phyloP scores from a whole-genome alignment of 2,329 filamentous ascomycete species.

The Canariomyces notabilis region DNA sequence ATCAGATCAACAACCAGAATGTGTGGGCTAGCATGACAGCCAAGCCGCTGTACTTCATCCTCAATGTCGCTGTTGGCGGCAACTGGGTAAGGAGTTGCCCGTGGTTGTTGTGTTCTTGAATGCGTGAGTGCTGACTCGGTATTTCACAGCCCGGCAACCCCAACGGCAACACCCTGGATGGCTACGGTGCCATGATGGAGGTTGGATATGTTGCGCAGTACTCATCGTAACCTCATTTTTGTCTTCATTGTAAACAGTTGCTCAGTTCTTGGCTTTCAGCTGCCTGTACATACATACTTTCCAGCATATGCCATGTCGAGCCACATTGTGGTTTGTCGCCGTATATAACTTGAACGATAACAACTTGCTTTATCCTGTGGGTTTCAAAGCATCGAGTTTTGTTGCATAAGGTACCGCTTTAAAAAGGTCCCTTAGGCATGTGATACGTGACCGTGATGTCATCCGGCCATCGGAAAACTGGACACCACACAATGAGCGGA shows the following conservation, averaged over 20 bases:
- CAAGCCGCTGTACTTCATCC: slow-evolving; percentile 26
- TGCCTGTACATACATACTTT: not conserved
- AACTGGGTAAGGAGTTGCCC: slow-evolving; percentile 28
- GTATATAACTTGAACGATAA: too few relatives aligned
- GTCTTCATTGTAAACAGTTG: not conserved
- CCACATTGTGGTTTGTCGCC: not conserved
- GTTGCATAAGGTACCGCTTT: too few relatives aligned
- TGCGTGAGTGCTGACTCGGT: slow-evolving; percentile 1
- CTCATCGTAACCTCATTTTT: slow-evolving; percentile 5
- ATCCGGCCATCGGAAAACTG: too few relatives aligned
- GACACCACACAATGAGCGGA: too few relatives aligned
- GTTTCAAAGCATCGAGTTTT: too few relatives aligned
- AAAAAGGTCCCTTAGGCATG: too few relatives aligned
- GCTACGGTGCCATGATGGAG: slow-evolving; percentile 30
- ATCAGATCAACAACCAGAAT: slow-evolving; percentile 35
- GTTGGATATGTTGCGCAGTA: slow-evolving; percentile 29
- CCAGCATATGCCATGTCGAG: not conserved
- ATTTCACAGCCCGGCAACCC: slow-evolving; percentile 26
- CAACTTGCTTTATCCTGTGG: too few relatives aligned
- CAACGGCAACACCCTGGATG: slow-evolving; percentile 25
- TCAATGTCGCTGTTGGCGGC: slow-evolving; percentile 30
- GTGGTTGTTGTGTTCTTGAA: not conserved
- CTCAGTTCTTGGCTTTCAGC: not conserved
- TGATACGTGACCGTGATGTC: too few relatives aligned
- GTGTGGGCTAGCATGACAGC: slow-evolving; percentile 38